A percentile compares a stretch with the other conserved stretches of the same genome.
These are phyloP conservation scores for Cocos nucifera DNA, from an alignment of 176 grass and related monocot genomes.

Conservation along the genomic window DNA sequence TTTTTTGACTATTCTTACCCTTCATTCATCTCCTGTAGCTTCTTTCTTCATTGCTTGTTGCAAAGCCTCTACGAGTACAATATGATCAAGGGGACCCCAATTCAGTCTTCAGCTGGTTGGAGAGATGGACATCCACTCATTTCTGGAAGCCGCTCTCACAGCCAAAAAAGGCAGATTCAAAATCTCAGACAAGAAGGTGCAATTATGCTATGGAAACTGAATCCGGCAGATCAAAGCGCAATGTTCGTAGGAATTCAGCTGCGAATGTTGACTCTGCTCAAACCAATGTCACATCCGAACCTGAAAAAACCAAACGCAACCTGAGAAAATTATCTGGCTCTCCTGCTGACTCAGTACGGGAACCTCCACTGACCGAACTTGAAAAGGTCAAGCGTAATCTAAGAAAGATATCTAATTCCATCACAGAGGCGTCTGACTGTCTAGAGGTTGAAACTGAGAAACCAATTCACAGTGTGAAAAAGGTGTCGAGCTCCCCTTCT, in stretches of 20 bases:
- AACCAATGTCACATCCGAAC: conserved; percentile 16
- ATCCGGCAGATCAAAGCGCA: conserved; percentile 80
- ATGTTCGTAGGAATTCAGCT: conserved; percentile 28
- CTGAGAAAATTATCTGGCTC: conserved; percentile 30
- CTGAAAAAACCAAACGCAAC: conserved; percentile 56
- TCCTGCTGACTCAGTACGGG: conserved; percentile 45
- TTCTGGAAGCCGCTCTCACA: conserved; percentile 17
- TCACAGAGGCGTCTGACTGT: conserved; percentile 39
- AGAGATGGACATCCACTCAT: conserved; percentile 19
- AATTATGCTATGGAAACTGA: conserved; percentile 76
- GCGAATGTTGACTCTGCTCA: conserved; percentile 32
- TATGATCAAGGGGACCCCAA: conserved; percentile 19
- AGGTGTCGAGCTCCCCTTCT: conserved; percentile 22
- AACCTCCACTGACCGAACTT: conserved; percentile 69
- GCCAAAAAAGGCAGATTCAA: conserved; percentile 7
- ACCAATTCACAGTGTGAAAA: conserved; percentile 14
- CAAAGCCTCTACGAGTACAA: conserved; percentile 22
- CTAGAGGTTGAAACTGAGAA: conserved; percentile 34
- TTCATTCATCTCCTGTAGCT: conserved; percentile 12
- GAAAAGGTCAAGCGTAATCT: conserved; percentile 91
- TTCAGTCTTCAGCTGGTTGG: conserved; percentile 24
- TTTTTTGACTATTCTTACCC: neutral
- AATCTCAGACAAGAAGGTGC: conserved; percentile 8
- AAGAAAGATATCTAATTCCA: conserved; percentile 66
- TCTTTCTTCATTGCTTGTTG: conserved; percentile 6